Evolutionary conservation across 805 yeast species (phyloP).

Genomic region (Dipodascus geniculatus): DNA sequence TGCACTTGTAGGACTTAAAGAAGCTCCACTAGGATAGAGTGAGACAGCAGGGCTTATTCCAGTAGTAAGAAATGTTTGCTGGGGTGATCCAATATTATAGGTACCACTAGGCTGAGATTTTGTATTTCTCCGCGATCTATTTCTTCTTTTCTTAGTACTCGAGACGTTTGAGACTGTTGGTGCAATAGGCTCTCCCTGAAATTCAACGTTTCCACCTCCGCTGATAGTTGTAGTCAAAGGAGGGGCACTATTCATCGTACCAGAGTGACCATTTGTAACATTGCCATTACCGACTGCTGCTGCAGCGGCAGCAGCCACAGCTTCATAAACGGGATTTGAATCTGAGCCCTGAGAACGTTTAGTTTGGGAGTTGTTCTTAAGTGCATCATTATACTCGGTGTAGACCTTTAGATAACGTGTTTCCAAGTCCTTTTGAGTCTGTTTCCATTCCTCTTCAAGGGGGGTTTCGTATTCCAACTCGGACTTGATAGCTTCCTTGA

Average conservation of each 20-base stretch:
- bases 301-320: constrained; percentile 13
- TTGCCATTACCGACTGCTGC: constrained; percentile 4
- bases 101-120: not conserved
- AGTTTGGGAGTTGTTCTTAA: constrained; percentile 12
- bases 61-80: not conserved
- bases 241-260: not conserved
- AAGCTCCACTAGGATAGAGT: not conserved
- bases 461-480: constrained; percentile 18
- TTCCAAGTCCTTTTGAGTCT: constrained; percentile 26
- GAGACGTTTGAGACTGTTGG: not conserved
- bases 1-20: not conserved
- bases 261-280: not conserved
- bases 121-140: not conserved
- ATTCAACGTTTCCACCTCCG: not conserved
- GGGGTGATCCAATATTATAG: not conserved
- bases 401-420: constrained; percentile 25
- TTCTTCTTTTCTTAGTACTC: not conserved
- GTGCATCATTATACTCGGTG: constrained; percentile 22
- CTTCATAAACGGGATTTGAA: constrained; percentile 6
- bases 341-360: constrained; percentile 3
- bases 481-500: constrained; percentile 12
- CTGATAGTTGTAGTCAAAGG: not conserved
- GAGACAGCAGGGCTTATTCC: not conserved
- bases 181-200: constrained; percentile 1
- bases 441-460: constrained; percentile 27